phyloP scores from a whole-genome alignment of 2,329 filamentous ascomycete species.

The Ophiostoma australiae region DNA sequence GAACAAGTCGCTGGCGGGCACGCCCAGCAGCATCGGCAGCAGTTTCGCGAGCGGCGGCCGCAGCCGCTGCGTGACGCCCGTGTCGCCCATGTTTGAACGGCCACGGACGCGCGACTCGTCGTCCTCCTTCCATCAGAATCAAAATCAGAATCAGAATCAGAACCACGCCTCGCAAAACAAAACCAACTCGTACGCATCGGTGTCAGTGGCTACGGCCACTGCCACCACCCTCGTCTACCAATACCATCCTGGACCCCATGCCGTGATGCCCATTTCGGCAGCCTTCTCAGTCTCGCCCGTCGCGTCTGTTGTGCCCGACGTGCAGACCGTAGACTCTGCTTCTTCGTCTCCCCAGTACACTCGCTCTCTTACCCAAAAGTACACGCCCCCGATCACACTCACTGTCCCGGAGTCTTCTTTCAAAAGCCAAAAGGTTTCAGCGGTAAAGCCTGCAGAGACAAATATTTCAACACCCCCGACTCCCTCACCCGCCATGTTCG shows the following conservation, averaged over 20 bases:
- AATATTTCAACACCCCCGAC: not conserved
- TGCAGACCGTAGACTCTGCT: not conserved
- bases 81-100: conserved; percentile 19
- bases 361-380: conserved; percentile 20
- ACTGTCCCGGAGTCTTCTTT: not conserved
- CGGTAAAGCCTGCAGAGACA: not conserved
- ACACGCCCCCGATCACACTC: conserved; percentile 4
- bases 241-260: conserved; percentile 20
- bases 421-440: not conserved
- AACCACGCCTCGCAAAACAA: not conserved
- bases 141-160: not conserved
- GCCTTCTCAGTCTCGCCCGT: conserved; percentile 4
- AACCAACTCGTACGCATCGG: conserved; percentile 11
- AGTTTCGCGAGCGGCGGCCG: not conserved
- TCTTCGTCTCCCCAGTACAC: not conserved
- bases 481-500: not conserved
- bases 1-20: conserved; percentile 11
- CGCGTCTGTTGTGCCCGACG: conserved; percentile 2
- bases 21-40: conserved; percentile 16
- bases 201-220: not conserved
- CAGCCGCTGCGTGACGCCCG: conserved; percentile 13
- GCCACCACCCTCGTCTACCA: conserved; percentile 15
- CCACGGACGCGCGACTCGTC: conserved; percentile 13
- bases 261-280: conserved; percentile 26
- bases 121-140: not conserved